Percentiles rank a stretch among this genome's conserved stretches.
Evolutionary conservation across 169 alveolate species (phyloP).

Genomic region (Cryptosporidium viatorum): DNA sequence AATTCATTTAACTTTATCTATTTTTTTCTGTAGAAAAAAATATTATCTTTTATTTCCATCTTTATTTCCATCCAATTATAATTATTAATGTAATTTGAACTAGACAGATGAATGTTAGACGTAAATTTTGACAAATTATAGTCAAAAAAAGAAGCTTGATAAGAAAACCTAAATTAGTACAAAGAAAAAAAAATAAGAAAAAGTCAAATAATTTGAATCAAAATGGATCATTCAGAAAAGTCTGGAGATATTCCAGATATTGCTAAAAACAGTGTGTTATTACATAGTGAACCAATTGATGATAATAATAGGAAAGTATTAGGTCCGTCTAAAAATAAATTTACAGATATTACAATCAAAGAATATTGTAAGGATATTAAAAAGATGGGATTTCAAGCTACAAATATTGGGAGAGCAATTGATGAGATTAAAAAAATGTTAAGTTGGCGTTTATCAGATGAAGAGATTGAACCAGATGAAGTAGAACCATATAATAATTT

Average conservation of each 20-base stretch:
- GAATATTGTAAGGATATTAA: constrained; percentile 48
- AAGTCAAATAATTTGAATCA: background rate
- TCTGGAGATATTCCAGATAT: background rate
- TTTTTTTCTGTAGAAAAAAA: too few relatives aligned
- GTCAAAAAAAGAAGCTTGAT: background rate
- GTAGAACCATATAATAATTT: constrained; percentile 78
- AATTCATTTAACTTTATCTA: too few relatives aligned
- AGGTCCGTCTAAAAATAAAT: background rate
- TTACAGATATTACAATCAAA: constrained; percentile 33
- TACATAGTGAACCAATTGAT: constrained; percentile 66
- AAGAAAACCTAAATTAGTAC: background rate
- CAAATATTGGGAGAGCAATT: constrained; percentile 84
- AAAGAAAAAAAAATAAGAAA: background rate
- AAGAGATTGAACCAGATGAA: constrained; percentile 82
- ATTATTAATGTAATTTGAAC: background rate
- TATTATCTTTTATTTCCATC: too few relatives aligned
- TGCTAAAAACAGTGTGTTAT: constrained; percentile 19
- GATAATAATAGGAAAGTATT: background rate
- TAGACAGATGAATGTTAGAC: background rate
- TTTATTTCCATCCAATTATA: background rate
- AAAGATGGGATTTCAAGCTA: constrained; percentile 87
- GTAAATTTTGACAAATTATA: background rate
- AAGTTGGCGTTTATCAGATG: constrained; percentile 87
- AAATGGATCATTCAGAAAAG: background rate
- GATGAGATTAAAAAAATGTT: constrained; percentile 88